Base-by-base conservation (phyloP, 2,329 filamentous ascomycete genomes). In the Scedosporium dehoogii region DNA sequence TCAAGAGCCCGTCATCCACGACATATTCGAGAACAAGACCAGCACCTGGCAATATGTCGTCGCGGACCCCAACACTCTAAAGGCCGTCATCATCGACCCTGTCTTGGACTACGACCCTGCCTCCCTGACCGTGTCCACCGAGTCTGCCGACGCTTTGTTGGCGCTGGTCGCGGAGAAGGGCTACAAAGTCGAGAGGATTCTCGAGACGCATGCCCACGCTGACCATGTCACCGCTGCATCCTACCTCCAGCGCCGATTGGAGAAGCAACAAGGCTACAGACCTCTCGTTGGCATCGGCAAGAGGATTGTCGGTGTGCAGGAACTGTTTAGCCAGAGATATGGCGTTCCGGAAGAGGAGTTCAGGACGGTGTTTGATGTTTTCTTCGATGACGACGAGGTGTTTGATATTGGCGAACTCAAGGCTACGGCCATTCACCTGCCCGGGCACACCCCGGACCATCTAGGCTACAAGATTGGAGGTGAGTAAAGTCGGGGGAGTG, bases 181-280 rank as follows among this genome's bases (percentile, higher is more conserved):
- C 1, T 86, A 85, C 67, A 75, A 65, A 0, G 68, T 87, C 9
- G 72, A 75, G 0, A 73, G 70, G 48, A 82, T 88, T 18, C 75
- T 88, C 2, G 85, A 88, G 66, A 88, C 85, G 0, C 85, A 88
- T 68, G 79, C 76, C 0, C 82, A 86, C 64, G 83, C 83, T 3
- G 82, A 87, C 62, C 84, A 87, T 64, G 65, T 87, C 0, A 87
- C 83, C 0, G 80, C 85, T 0, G 76, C 84, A 0, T 75, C 76
- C 3, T 88, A 87, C 67, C 75, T 88, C 0, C 82, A 85, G 66
- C 69, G 70, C 0, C 69, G 68, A 1, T 73, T 86, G 0, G 65
- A 69, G 0, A 64, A 72, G 6, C 60, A 62, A 0, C 74, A 79
- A 53, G 72, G 69, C 51, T 12, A 55, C 1, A 72, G 69, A 58